Evolutionary conservation across 768 basidiomycete species (phyloP).

Genomic region (Boletus fagicola): DNA sequence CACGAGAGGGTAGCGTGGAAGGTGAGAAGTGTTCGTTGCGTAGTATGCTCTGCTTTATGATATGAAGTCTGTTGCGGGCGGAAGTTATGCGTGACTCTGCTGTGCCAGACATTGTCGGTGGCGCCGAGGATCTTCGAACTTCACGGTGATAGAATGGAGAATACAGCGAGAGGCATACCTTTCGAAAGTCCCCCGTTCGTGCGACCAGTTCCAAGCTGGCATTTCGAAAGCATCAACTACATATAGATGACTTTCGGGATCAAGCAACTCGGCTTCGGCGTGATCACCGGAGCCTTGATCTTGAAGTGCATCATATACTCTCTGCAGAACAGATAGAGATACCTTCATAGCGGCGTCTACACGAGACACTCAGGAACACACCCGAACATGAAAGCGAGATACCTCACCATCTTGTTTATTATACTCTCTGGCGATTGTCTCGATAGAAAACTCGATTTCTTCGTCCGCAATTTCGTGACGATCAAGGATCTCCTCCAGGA

Average conservation of each 20-base stretch:
- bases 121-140: constrained; percentile 40
- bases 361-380: constrained; percentile 1
- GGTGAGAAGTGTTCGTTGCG: constrained; percentile 98
- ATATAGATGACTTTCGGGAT: constrained; percentile 78
- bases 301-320: constrained; percentile 76
- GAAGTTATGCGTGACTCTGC: constrained; percentile 79
- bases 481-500: constrained; percentile 69
- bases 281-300: constrained; percentile 50
- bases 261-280: constrained; percentile 61
- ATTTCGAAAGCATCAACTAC: constrained; percentile 92
- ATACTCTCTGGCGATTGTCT: constrained; percentile 81
- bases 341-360: constrained; percentile 84
- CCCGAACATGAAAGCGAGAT: constrained; percentile 8
- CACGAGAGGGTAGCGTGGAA: constrained; percentile 86
- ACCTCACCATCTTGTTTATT: constrained; percentile 80
- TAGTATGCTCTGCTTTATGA: constrained; percentile 90
- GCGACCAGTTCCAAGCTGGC: constrained; percentile 92
- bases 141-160: constrained; percentile 7
- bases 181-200: constrained; percentile 83
- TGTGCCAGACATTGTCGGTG: constrained; percentile 74
- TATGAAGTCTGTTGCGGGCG: constrained; percentile 79
- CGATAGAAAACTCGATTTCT: constrained; percentile 72
- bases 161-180: constrained; percentile 48
- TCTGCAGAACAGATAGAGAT: constrained; percentile 57
- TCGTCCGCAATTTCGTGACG: constrained; percentile 68